A percentile compares a stretch with the other conserved stretches of the same genome.
Evolutionary conservation across 495 filamentous ascomycete genomes (phyloP).

Genomic region (Hypoxylon fragiforme): DNA sequence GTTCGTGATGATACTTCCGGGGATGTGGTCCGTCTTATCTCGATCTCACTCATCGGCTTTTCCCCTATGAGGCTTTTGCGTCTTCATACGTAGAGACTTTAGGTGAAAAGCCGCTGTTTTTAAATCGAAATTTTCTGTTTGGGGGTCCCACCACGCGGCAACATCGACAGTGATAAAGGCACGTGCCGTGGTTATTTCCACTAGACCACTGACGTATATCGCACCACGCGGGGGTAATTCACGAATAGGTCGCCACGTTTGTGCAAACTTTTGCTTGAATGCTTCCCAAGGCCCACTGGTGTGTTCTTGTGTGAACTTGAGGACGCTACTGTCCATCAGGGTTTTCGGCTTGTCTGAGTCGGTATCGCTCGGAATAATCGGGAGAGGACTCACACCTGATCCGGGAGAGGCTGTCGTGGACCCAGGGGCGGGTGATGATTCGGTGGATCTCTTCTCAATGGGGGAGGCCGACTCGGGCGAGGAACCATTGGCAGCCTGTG

Average conservation of each 20-base stretch:
- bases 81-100: conserved; percentile 8
- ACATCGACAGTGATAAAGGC: conserved; percentile 42
- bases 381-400: conserved; percentile 34
- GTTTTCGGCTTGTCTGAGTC: conserved; percentile 23
- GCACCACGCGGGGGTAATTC: conserved; percentile 62
- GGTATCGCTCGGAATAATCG: conserved; percentile 14
- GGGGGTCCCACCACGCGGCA: conserved; percentile 33
- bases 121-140: conserved; percentile 28
- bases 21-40: no score
- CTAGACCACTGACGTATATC: conserved; percentile 65
- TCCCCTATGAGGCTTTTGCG: conserved; percentile 3
- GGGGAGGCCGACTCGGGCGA: conserved; percentile 19
- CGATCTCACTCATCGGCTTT: no score
- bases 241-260: conserved; percentile 47
- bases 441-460: conserved; percentile 23
- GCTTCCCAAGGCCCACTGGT: conserved; percentile 45
- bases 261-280: conserved; percentile 57
- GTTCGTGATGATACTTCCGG: no score
- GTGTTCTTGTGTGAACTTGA: conserved; percentile 39
- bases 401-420: conserved; percentile 31
- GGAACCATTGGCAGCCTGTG: conserved; percentile 20
- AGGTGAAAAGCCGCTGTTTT: conserved; percentile 7
- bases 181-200: conserved; percentile 63
- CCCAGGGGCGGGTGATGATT: conserved; percentile 22
- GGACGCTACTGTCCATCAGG: conserved; percentile 41